A percentile compares a stretch with the other conserved stretches of the same genome.
Evolutionary conservation across 805 yeast species (phyloP).

Genomic region (Candida maltosa): DNA sequence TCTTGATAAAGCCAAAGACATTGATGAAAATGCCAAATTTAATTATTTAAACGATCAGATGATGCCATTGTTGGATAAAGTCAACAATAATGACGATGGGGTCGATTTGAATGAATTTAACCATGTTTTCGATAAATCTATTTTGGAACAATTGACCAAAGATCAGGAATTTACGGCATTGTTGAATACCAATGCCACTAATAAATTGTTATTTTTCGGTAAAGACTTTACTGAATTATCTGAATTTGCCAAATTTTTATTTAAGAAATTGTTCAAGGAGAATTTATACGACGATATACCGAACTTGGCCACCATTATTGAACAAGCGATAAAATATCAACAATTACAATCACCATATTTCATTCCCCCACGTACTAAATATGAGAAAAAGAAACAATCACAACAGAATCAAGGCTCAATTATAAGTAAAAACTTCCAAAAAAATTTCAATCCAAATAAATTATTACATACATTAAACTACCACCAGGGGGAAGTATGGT

Average conservation of each 20-base stretch:
- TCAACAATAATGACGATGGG: background rate
- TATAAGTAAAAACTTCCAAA: conserved; percentile 1
- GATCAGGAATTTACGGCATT: conserved; percentile 22
- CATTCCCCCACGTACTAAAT: conserved; percentile 23
- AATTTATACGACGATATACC: conserved; percentile 14
- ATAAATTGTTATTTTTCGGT: conserved; percentile 9
- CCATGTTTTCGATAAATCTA: conserved; percentile 12
- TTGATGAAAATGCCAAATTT: conserved; percentile 8
- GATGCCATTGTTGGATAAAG: conserved; percentile 23
- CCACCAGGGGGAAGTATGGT: conserved; percentile 84
- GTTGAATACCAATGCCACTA: conserved; percentile 11
- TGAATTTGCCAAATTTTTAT: conserved; percentile 8
- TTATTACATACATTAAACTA: conserved; percentile 43
- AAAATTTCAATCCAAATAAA: conserved; percentile 27
- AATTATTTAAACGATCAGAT: conserved; percentile 22
- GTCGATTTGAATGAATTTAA: conserved; percentile 6
- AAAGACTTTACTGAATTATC: conserved; percentile 8
- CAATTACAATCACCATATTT: conserved; percentile 23
- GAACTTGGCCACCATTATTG: conserved; percentile 20
- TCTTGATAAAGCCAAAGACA: conserved; percentile 15
- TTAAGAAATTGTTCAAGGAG: conserved; percentile 12
- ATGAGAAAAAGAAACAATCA: conserved; percentile 1
- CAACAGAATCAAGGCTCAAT: background rate
- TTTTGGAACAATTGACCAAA: conserved; percentile 16
- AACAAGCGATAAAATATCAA: conserved; percentile 18